Conservation (phyloP, 192 early-diverging fungal genomes). For the Podila horticola region DNA sequence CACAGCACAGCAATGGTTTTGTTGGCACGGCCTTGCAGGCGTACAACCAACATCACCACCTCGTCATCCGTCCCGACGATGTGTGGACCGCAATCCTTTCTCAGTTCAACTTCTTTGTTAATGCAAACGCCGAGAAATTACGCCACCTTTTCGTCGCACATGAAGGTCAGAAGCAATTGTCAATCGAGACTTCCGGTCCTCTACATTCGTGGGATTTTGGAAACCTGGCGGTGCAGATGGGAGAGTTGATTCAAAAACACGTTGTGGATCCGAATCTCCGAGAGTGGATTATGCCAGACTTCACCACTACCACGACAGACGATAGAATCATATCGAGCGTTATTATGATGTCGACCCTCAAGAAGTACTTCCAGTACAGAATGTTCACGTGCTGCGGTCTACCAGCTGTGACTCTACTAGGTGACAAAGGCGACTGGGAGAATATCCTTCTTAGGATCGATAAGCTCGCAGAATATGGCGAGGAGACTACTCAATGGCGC, state of each 20-base stretch:
- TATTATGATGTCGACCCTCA: slow-evolving; percentile 23
- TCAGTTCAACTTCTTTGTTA: slow-evolving; percentile 21
- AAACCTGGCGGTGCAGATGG: slow-evolving; percentile 12
- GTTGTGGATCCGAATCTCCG: slow-evolving; percentile 8
- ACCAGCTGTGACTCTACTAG: slow-evolving; percentile 11
- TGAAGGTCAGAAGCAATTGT: slow-evolving; percentile 8
- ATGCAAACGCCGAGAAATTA: slow-evolving; percentile 15
- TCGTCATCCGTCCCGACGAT: slow-evolving; percentile 20
- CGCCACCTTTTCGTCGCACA: slow-evolving; percentile 16
- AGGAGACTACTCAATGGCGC: slow-evolving; percentile 9
- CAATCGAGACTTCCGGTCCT: background rate
- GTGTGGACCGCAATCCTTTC: slow-evolving; percentile 22
- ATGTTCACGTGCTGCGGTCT: background rate
- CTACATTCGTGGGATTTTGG: slow-evolving; percentile 15
- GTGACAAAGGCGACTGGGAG: slow-evolving; percentile 21
- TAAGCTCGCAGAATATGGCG: slow-evolving; percentile 16
- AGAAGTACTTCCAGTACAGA: slow-evolving; percentile 17
- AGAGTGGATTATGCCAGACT: slow-evolving; percentile 18
- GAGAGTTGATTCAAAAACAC: slow-evolving; percentile 9
- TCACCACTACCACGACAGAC: slow-evolving; percentile 19
- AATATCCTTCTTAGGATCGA: slow-evolving; percentile 9
- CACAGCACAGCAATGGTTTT: slow-evolving; percentile 7
- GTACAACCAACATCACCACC: slow-evolving; percentile 17
- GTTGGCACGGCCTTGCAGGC: slow-evolving; percentile 2
- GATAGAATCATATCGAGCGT: slow-evolving; percentile 10